A percentile compares a stretch with the other conserved stretches of the same genome.
Evolutionary conservation across 2,329 filamentous ascomycete genomes (phyloP).

Genomic region (Aspergillus niger): DNA sequence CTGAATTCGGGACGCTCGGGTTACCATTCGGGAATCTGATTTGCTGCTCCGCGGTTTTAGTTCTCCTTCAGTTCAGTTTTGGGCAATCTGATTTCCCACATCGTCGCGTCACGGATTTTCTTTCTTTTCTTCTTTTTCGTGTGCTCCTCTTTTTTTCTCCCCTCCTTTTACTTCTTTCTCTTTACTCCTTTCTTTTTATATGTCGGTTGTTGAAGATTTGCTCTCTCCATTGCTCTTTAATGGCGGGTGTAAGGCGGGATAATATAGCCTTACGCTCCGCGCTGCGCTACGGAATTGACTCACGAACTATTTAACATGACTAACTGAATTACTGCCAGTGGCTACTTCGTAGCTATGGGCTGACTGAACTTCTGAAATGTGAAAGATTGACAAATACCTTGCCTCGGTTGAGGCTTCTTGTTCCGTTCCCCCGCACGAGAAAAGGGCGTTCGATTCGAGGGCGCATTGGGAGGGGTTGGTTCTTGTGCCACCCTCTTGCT

Average conservation of each 20-base stretch:
- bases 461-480: too few relatives aligned
- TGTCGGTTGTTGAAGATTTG: too few relatives aligned
- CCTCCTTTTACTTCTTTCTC: too few relatives aligned
- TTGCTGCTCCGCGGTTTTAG: constrained; percentile 13
- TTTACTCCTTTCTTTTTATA: too few relatives aligned
- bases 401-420: constrained; percentile 14
- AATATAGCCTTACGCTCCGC: too few relatives aligned
- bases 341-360: neutral
- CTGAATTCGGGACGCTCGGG: constrained; percentile 24
- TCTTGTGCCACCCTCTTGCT: neutral
- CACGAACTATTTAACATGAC: neutral
- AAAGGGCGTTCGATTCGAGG: too few relatives aligned
- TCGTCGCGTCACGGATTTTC: neutral
- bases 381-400: neutral
- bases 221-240: too few relatives aligned
- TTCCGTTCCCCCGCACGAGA: neutral
- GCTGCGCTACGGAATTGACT: too few relatives aligned
- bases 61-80: constrained; percentile 8
- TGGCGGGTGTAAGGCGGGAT: too few relatives aligned
- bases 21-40: constrained; percentile 21
- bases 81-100: neutral
- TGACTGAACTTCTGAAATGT: neutral
- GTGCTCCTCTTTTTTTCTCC: too few relatives aligned
- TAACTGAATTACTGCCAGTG: neutral
- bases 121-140: constrained; percentile 5